Conservation (phyloP, 768 basidiomycete genomes). For the Kondoa malvinella region DNA sequence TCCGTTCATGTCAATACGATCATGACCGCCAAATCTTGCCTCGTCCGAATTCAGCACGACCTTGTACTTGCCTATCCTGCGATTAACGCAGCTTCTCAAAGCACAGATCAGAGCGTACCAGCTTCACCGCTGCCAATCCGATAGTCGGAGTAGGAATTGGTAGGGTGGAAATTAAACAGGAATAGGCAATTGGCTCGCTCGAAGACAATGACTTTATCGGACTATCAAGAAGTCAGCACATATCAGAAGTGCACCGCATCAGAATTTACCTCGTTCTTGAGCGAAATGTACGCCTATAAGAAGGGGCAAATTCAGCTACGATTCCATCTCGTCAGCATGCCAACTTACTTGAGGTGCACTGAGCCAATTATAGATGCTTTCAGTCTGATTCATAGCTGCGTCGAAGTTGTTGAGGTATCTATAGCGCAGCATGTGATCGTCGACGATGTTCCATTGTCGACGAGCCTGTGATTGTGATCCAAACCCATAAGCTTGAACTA, state of each 20-base stretch:
- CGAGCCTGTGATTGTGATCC: conserved; percentile 40
- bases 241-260: not conserved
- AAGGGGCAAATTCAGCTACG: conserved; percentile 28
- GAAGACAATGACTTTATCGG: conserved; percentile 79
- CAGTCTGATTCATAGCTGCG: conserved; percentile 70
- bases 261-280: conserved; percentile 58
- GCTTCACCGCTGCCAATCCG: conserved; percentile 62
- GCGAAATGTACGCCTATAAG: conserved; percentile 59
- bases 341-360: conserved; percentile 50
- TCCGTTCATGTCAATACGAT: conserved; percentile 48
- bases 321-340: not conserved
- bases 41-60: conserved; percentile 67
- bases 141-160: conserved; percentile 81
- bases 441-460: conserved; percentile 88
- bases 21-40: conserved; percentile 73
- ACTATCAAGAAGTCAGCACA: conserved; percentile 19
- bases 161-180: conserved; percentile 92
- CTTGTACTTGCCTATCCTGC: conserved; percentile 71
- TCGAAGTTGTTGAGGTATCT: conserved; percentile 88
- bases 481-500: not conserved
- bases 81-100: conserved; percentile 22
- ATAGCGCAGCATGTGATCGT: conserved; percentile 74
- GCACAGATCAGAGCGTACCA: not conserved
- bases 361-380: conserved; percentile 70
- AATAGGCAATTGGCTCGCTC: conserved; percentile 88